A percentile compares a stretch with the other conserved stretches of the same genome.
phyloP scores from a whole-genome alignment of 179 eudicot species.

The Carnegiea gigantea region DNA sequence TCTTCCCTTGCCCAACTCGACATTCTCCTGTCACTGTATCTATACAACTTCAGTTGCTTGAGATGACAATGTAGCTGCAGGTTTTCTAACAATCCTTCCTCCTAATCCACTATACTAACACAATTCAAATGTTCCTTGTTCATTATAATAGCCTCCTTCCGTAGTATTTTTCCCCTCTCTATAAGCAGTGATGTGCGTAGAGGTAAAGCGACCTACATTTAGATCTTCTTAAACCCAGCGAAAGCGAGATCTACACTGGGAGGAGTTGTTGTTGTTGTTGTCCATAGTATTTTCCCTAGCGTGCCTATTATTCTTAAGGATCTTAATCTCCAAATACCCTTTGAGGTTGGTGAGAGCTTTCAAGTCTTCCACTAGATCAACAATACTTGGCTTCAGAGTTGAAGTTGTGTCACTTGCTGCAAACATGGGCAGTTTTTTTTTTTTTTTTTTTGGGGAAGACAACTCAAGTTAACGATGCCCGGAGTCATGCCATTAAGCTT shows the following conservation, averaged over 20 bases:
- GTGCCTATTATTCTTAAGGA: neutral
- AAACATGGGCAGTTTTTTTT: neutral
- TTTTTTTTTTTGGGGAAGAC: neutral
- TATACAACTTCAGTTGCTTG: neutral
- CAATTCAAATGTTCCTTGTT: constrained; percentile 5
- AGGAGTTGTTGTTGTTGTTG: too few species aligned
- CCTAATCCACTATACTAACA: neutral
- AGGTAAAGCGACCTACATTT: too few species aligned
- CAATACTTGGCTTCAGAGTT: neutral
- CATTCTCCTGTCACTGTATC: constrained; percentile 13
- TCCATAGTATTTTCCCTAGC: too few species aligned
- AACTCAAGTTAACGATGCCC: neutral
- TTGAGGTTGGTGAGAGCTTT: constrained; percentile 1
- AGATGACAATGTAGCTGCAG: constrained; percentile 21
- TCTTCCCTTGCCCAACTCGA: constrained; percentile 19
- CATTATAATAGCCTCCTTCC: constrained; percentile 10
- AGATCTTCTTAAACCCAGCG: too few species aligned
- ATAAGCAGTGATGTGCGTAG: neutral
- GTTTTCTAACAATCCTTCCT: constrained; percentile 24
- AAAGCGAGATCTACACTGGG: too few species aligned
- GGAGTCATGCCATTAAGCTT: neutral
- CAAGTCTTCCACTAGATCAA: constrained; percentile 17
- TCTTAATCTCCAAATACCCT: neutral
- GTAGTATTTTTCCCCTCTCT: neutral
- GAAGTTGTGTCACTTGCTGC: neutral